Percentiles rank a stretch among this genome's conserved stretches.
phyloP scores from a whole-genome alignment of 495 filamentous ascomycete species.

The Pyrenula aspistea region DNA sequence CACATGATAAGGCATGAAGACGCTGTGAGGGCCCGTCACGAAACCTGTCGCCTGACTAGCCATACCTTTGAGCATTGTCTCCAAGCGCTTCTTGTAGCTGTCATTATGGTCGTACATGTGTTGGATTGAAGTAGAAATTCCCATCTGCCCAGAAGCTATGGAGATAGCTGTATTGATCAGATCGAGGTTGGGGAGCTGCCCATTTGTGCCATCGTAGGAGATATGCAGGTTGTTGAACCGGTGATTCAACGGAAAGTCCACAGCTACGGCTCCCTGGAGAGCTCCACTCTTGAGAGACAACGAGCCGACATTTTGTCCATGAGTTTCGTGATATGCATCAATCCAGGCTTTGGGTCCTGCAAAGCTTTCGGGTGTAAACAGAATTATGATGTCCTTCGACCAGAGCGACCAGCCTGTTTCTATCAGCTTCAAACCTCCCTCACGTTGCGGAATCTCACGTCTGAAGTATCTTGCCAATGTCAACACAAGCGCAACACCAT shows the following conservation, averaged over 20 bases:
- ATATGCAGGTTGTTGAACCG: conserved; percentile 81
- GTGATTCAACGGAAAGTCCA: conserved; percentile 83
- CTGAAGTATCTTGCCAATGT: conserved; percentile 92
- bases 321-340: conserved; percentile 89
- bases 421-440: conserved; percentile 10
- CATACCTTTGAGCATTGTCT: conserved; percentile 90
- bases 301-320: conserved; percentile 54
- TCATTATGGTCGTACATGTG: conserved; percentile 78
- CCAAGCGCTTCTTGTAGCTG: conserved; percentile 67
- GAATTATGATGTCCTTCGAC: conserved; percentile 96
- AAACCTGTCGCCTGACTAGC: conserved; percentile 80
- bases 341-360: conserved; percentile 94
- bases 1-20: conserved; percentile 95
- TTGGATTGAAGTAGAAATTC: conserved; percentile 69
- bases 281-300: conserved; percentile 85
- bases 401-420: conserved; percentile 78
- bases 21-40: conserved; percentile 83
- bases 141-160: conserved; percentile 87
- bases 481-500: conserved; percentile 73
- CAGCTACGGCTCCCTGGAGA: conserved; percentile 79
- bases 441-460: conserved; percentile 27
- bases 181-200: conserved; percentile 88
- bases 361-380: conserved; percentile 78
- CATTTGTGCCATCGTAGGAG: conserved; percentile 92
- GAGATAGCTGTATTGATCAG: conserved; percentile 87